Evolutionary conservation across 192 early-diverging fungal species (phyloP), one percentile per base, ranked within the genome.

Genomic region (Mortierella claussenii): DNA sequence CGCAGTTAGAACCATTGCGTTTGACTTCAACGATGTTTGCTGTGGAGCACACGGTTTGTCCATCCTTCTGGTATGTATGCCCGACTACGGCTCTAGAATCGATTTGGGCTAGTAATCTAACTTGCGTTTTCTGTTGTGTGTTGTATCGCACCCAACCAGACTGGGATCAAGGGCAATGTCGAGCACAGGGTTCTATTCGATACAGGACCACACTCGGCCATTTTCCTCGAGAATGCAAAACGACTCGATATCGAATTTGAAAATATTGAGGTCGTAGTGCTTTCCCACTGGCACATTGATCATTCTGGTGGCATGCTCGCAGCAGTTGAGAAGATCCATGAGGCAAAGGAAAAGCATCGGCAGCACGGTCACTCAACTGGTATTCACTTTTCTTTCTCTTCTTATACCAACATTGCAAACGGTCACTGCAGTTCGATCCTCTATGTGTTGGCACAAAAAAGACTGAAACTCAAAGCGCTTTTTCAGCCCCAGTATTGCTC

Each of bases 1-100:
- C 12, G 58, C 15, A 36, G 30, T 55, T 42, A 51, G 33, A 17
- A 66, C 68, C 0, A 34, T 70, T 18, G 43, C 55, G 23, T 79
- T 70, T 36, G 58, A 79, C 21, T 69, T 79, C 30, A 31, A 28
- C 8, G 63, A 79, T 18, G 47, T 70, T 15, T 79, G 78, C 59
- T 79, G 68, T 54, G 78, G 78, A 32, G 78, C 78, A 18, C 78
- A 79, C 55, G 78, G 78, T 18, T 31, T 70, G 6, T 79, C 78
- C 8, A 69, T 79, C 43, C 63, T 79, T 33, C 30, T 79, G 18
- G 78, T 71, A 61, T 52, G 55, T 55, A n/a, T 17, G 1, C n/a
- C 23, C 27, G n/a, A n/a, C n/a, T n/a, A n/a, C n/a, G n/a, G n/a
- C n/a, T n/a, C n/a, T n/a, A n/a, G n/a, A n/a, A n/a, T n/a, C n/a